Conservation (phyloP, 176 grass and related monocot genomes). For the Metroxylon sagu region DNA sequence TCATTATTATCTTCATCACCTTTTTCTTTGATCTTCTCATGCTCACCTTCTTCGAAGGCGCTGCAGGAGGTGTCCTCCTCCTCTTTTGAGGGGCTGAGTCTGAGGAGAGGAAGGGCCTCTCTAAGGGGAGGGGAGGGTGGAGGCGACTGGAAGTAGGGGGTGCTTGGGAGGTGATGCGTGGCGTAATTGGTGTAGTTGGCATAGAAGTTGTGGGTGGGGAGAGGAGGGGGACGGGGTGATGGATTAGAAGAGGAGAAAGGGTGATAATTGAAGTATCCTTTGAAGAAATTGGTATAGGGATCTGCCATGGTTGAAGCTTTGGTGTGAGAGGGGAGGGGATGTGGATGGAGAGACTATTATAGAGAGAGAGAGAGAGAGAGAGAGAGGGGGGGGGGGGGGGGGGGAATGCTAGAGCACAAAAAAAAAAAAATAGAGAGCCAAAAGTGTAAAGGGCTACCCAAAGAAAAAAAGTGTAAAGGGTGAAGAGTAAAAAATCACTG, state of each 20-base stretch:
- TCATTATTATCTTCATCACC: conserved; percentile 2
- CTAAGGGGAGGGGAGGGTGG: conserved; percentile 53
- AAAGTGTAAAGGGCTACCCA: conserved; percentile 24
- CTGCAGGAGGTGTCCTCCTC: conserved; percentile 4
- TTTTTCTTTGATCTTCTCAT: no score
- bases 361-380: conserved; percentile 20
- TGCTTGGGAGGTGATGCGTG: no score
- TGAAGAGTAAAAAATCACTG: conserved; percentile 23
- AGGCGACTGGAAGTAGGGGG: conserved; percentile 14
- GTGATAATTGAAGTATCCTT: conserved; percentile 13
- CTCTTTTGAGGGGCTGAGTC: conserved; percentile 28
- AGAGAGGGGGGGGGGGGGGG: conserved; percentile 11
- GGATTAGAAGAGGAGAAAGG: conserved; percentile 11
- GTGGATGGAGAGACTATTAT: conserved; percentile 25
- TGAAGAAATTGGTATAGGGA: conserved; percentile 21
- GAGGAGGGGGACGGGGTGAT: conserved; percentile 20
- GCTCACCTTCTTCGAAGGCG: conserved; percentile 2
- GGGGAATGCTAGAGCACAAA: conserved; percentile 20
- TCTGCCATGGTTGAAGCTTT: conserved; percentile 14
- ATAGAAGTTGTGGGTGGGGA: not conserved
- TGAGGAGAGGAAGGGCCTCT: conserved; percentile 70
- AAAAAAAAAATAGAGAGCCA: conserved; percentile 5
- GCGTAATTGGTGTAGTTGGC: no score
- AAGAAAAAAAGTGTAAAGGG: conserved; percentile 26
- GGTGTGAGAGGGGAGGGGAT: not conserved